These are phyloP conservation scores for Phytopythium kandeliae DNA, from an alignment of 352 stramenopile genomes.

Conservation along the genomic window DNA sequence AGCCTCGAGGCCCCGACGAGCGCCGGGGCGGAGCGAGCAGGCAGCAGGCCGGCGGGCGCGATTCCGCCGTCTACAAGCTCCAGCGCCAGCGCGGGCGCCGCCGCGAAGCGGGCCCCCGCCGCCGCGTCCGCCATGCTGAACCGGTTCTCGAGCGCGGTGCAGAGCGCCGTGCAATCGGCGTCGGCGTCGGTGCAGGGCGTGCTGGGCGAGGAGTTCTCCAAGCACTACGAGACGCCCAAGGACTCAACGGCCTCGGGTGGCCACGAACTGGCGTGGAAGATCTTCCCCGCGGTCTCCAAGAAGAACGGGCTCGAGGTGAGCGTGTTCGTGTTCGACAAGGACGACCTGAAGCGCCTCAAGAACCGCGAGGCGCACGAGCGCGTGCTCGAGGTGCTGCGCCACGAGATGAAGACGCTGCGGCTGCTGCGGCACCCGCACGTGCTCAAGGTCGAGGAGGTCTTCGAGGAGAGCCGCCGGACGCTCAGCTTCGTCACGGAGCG, in stretches of 20 bases:
- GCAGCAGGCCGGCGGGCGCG: background rate
- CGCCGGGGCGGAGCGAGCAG: no score
- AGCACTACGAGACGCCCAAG: conserved; percentile 83
- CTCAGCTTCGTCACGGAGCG: conserved; percentile 89
- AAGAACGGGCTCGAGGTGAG: conserved; percentile 80
- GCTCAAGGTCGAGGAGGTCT: conserved; percentile 89
- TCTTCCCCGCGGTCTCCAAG: conserved; percentile 74
- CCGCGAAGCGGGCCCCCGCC: conserved; percentile 2
- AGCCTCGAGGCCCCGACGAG: no score
- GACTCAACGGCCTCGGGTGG: conserved; percentile 80
- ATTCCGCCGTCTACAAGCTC: background rate
- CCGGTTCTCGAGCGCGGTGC: conserved; percentile 68
- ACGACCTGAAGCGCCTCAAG: conserved; percentile 78
- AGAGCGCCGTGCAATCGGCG: conserved; percentile 38
- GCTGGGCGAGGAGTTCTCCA: conserved; percentile 80
- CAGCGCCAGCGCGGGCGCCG: background rate
- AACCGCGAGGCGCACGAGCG: conserved; percentile 84
- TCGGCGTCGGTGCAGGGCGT: conserved; percentile 51
- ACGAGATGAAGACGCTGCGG: conserved; percentile 86
- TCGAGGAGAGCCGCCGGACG: conserved; percentile 80
- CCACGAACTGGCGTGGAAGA: conserved; percentile 80
- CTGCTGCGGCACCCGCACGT: conserved; percentile 85
- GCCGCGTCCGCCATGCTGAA: conserved; percentile 54
- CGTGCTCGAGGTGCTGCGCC: conserved; percentile 80
- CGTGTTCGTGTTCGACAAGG: conserved; percentile 86